Conservation (phyloP, 177 flowering plant species). For the Vitis hybrid region DNA sequence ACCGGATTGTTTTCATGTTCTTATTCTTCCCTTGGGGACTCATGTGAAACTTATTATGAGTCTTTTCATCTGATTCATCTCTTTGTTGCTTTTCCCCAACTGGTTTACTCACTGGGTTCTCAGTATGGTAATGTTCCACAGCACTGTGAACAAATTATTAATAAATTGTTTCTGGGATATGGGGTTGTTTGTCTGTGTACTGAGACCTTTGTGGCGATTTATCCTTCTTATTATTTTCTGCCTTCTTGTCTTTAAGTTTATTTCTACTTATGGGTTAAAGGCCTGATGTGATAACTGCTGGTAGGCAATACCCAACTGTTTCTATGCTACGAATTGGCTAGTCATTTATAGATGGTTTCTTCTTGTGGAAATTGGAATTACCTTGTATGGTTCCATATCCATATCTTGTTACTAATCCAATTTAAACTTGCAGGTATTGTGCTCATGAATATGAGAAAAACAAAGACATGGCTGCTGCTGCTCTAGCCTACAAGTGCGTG, state of each 20-base stretch:
- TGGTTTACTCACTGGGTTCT: too few relatives aligned
- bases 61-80: too few relatives aligned
- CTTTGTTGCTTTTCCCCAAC: too few relatives aligned
- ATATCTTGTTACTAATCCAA: not conserved
- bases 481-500: constrained; percentile 53
- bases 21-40: too few relatives aligned
- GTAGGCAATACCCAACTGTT: not conserved
- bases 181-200: too few relatives aligned
- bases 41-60: too few relatives aligned
- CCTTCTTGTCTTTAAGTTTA: not conserved
- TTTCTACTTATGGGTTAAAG: not conserved
- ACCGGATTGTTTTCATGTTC: too few relatives aligned
- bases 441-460: constrained; percentile 52
- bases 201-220: not conserved
- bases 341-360: not conserved
- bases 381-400: not conserved
- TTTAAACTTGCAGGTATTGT: constrained; percentile 34
- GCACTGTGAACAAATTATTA: too few relatives aligned
- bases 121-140: too few relatives aligned
- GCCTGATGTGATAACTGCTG: not conserved
- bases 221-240: not conserved
- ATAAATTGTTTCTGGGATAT: too few relatives aligned
- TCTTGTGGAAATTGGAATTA: not conserved
- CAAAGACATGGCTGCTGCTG: constrained; percentile 51
- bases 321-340: not conserved